Conservation (phyloP, 148 eudicot genomes). For the Cornus florida region DNA sequence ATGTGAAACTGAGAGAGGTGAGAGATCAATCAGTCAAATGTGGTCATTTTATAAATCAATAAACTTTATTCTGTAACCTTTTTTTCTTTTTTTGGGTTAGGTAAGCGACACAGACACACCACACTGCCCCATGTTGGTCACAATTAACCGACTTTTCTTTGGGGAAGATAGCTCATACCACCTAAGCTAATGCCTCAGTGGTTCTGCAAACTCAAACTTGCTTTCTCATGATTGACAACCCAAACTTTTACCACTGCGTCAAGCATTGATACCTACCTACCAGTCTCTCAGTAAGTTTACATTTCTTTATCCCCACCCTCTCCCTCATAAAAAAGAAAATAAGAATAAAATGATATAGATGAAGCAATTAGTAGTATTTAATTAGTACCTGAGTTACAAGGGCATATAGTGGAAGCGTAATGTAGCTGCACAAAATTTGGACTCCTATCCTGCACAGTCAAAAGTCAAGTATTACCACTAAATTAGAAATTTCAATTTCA, state of each 20-base stretch:
- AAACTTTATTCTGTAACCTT: no score
- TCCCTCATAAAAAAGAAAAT: background rate
- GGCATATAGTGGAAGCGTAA: constrained; percentile 84
- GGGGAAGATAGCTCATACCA: no score
- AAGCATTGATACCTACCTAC: constrained; percentile 1
- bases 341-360: background rate
- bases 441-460: constrained; percentile 50
- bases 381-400: constrained; percentile 81
- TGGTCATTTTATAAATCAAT: no score
- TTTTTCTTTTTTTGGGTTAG: no score
- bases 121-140: no score
- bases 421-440: constrained; percentile 78
- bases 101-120: no score
- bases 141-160: no score
- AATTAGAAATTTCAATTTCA: background rate
- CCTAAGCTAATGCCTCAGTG: background rate
- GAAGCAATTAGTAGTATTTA: no score
- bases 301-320: background rate
- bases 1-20: no score
- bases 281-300: background rate
- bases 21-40: no score
- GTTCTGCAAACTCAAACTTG: no score
- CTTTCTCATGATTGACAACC: background rate
- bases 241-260: background rate
- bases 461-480: background rate